Evolutionary conservation across 164 flowering plant species (phyloP).

Genomic region (Magnolia kwangsiensis): DNA sequence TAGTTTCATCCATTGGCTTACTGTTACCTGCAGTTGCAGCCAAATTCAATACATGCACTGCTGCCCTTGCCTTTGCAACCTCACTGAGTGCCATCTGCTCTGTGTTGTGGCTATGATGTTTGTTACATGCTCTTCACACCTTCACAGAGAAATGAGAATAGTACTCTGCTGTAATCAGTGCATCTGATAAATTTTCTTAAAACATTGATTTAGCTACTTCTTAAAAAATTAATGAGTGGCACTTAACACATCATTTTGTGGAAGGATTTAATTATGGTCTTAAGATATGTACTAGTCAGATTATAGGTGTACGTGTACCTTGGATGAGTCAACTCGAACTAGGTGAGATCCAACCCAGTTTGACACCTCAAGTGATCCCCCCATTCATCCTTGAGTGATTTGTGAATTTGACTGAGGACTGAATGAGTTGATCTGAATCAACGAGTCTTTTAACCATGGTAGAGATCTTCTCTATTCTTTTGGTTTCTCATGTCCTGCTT

Average conservation of each 20-base stretch:
- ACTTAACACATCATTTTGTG: too few species aligned
- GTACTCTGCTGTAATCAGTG: not conserved
- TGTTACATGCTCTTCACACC: too few species aligned
- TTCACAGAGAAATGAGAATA: too few species aligned
- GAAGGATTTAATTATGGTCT: too few species aligned
- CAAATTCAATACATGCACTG: not conserved
- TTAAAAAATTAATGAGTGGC: not conserved
- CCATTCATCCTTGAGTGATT: not conserved
- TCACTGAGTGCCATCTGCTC: not conserved
- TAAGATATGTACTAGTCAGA: not conserved
- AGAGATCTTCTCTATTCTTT: not conserved
- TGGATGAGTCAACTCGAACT: not conserved
- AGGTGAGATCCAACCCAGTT: not conserved
- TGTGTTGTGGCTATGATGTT: not conserved
- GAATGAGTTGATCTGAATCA: too few species aligned
- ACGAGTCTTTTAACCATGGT: too few species aligned
- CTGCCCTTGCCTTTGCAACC: not conserved
- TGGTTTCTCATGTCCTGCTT: not conserved
- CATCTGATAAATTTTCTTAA: not conserved
- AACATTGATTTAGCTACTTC: too few species aligned
- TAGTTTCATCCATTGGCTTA: not conserved
- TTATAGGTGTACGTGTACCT: not conserved
- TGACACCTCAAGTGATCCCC: not conserved
- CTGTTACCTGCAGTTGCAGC: not conserved
- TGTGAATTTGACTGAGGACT: not conserved